These are phyloP conservation scores for Linnemannia schmuckeri DNA, from an alignment of 192 early-diverging fungal species.

Conservation along the genomic window DNA sequence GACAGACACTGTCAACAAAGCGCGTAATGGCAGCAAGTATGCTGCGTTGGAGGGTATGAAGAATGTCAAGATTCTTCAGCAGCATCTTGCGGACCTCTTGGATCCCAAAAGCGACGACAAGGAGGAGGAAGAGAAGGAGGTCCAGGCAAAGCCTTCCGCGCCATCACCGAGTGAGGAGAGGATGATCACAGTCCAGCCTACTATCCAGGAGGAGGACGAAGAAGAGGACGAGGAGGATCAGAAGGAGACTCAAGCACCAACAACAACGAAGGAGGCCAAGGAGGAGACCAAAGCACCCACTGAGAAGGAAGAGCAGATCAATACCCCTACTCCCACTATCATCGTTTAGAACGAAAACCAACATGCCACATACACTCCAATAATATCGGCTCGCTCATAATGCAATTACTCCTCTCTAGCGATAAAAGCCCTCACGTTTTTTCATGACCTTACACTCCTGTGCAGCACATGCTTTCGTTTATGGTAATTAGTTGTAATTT, in stretches of 20 bases:
- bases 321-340: not conserved
- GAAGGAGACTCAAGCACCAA: slow-evolving; percentile 5
- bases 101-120: not conserved
- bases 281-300: not conserved
- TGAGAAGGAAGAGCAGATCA: not conserved
- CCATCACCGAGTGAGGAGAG: not conserved
- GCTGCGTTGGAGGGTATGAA: slow-evolving; percentile 54
- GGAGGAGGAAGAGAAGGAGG: slow-evolving; percentile 8
- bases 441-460: not conserved
- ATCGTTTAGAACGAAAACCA: not conserved
- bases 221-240: slow-evolving; percentile 4
- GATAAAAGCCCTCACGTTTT: not conserved
- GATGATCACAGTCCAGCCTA: slow-evolving; percentile 1
- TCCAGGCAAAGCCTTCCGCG: not conserved
- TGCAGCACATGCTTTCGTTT: not conserved
- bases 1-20: slow-evolving; percentile 53
- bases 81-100: slow-evolving; percentile 22
- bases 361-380: not conserved
- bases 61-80: slow-evolving; percentile 50
- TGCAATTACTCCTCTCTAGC: not conserved
- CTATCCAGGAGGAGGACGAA: not conserved
- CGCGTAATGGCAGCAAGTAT: slow-evolving; percentile 46
- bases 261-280: not conserved
- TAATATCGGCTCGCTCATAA: not conserved
- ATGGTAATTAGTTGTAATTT: not conserved